Evolutionary conservation across 306 rosid genomes (phyloP), one percentile per base, ranked within the genome.

Genomic region (Herpetospermum pedunculosum): DNA sequence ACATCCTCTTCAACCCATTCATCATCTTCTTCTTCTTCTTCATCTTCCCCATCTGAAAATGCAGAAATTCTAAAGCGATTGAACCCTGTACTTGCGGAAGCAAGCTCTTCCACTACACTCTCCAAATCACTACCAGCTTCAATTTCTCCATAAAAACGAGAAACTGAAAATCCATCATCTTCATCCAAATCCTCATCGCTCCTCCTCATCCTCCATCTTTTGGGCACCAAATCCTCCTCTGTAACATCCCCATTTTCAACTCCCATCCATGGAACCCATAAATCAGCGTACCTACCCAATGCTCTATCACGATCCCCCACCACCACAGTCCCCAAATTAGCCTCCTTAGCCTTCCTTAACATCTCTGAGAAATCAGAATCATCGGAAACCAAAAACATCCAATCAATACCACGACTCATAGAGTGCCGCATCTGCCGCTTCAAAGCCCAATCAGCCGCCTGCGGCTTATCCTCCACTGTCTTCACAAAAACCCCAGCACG

Each of bases 391-490:
- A 91, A 74, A 37, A 94, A 40, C 84, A 94, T 43, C 96, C 95
- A 89, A 62, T 91, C 98, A 53, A 94, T 71, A 48, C 96, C 92
- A 14, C 94, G 74, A 73, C 87, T 87, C 96, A 93, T 89, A 0
- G 97, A 90, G 29, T 91, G 96, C 75, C 86, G 89, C 88, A 94
- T 88, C 74, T 91, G 96, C 80, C 81, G 84, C 92, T 91, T 89
- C 85, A 94, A 23, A 0, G 89, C 93, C 95, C 90, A 94, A 82
- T 91, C 95, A 30, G 96, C 96, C 19, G 96, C 97, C 78, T 88
- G 94, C 0, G 92, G 92, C 77, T 94, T 94, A 81, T 89, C 90
- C 81, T 89, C 82, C 59, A 93, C 97, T 0, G 92, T 84, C 85
- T 88, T 94, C 67, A 94, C 97, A 49, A 81, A 89, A 19, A 94